phyloP scores from a whole-genome alignment of 495 filamentous ascomycete species.

The Podospora appendiculata region DNA sequence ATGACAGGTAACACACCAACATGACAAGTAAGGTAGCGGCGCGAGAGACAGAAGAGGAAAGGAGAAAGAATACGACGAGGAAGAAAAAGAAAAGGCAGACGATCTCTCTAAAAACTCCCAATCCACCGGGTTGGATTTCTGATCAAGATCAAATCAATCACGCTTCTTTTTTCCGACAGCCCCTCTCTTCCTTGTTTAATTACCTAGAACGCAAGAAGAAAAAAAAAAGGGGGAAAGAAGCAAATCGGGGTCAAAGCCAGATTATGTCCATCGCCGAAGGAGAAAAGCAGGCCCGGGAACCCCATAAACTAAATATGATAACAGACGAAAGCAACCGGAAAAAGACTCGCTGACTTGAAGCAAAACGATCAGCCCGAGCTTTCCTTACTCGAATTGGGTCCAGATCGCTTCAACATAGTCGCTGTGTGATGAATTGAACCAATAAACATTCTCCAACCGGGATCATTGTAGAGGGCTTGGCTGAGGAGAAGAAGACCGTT shows the following conservation, averaged over 20 bases:
- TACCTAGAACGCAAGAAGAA: neutral
- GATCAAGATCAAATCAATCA: neutral
- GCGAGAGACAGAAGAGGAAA: no score
- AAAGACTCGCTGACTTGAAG: neutral
- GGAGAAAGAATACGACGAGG: no score
- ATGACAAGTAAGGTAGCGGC: no score
- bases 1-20: no score
- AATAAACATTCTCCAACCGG: no score
- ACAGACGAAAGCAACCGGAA: slow-evolving; percentile 4
- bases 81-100: neutral
- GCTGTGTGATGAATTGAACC: neutral
- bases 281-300: neutral
- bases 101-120: slow-evolving; percentile 5
- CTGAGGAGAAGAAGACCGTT: neutral
- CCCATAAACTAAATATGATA: slow-evolving; percentile 8
- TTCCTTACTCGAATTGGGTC: neutral
- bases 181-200: neutral
- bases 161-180: slow-evolving; percentile 5
- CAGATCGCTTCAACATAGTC: neutral
- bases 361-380: neutral
- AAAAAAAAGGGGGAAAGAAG: neutral
- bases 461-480: no score
- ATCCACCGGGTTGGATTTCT: neutral
- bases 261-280: neutral
- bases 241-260: neutral